phyloP scores from a whole-genome alignment of 257 asterid species.

The Solanum appendiculatum region DNA sequence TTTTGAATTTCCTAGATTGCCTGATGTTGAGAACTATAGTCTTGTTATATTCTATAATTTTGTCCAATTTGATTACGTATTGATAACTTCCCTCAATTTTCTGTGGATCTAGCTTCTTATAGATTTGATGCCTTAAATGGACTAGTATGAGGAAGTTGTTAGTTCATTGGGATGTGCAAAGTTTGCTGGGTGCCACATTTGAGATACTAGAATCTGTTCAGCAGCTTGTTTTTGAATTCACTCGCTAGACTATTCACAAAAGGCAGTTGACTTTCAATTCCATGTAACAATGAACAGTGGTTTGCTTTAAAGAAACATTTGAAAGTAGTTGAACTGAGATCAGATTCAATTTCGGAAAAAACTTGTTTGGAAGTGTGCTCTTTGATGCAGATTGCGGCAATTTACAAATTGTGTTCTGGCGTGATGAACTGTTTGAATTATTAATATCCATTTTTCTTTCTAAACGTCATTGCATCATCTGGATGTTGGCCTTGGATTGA shows the following conservation, averaged over 20 bases:
- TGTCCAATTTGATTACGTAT: background rate
- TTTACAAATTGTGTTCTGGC: background rate
- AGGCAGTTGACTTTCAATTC: background rate
- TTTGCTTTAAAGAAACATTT: background rate
- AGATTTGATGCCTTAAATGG: constrained; percentile 10
- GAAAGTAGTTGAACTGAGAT: background rate
- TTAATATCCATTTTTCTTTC: background rate
- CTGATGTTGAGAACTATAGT: background rate
- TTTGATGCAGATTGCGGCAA: background rate
- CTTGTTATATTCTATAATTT: background rate
- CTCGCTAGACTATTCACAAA: background rate
- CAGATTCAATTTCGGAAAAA: background rate
- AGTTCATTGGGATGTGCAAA: constrained; percentile 6
- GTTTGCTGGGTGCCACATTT: background rate
- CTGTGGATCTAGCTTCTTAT: background rate
- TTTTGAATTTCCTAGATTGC: background rate
- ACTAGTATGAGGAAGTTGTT: constrained; percentile 10
- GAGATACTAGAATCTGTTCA: constrained; percentile 5
- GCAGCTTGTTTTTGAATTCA: constrained; percentile 2
- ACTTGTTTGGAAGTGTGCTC: background rate
- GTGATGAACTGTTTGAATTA: background rate
- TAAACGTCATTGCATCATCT: background rate
- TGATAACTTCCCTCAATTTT: background rate
- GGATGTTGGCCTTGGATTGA: background rate
- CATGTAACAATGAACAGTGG: background rate